phyloP scores from a whole-genome alignment of 306 rosid species.

The Cucumis hystrix region DNA sequence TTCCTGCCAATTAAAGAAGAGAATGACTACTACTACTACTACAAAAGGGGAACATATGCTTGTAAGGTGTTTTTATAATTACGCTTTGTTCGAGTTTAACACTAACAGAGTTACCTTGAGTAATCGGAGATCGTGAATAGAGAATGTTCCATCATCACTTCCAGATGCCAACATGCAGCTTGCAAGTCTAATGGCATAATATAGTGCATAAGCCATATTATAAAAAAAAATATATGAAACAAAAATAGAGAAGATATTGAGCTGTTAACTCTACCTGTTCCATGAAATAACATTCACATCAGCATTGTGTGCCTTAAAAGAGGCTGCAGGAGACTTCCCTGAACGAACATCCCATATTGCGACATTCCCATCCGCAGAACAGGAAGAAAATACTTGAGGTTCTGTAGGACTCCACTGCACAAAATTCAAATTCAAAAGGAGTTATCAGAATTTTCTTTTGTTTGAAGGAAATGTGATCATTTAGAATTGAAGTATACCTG shows the following conservation, averaged over 20 bases:
- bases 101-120: constrained; percentile 37
- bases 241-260: not conserved
- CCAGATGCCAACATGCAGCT: constrained; percentile 94
- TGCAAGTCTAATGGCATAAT: constrained; percentile 39
- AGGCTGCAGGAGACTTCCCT: constrained; percentile 47
- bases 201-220: not conserved
- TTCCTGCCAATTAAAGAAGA: constrained; percentile 24
- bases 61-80: not conserved
- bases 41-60: not conserved
- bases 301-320: constrained; percentile 66
- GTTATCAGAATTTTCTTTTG: not conserved
- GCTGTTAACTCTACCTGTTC: constrained; percentile 53
- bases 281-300: constrained; percentile 97
- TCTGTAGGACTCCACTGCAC: constrained; percentile 95
- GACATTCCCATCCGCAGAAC: constrained; percentile 71
- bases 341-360: constrained; percentile 81
- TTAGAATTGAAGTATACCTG: constrained; percentile 35
- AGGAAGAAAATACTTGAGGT: constrained; percentile 66
- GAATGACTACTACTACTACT: not conserved
- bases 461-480: constrained; percentile 10
- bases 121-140: constrained; percentile 86
- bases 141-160: constrained; percentile 84
- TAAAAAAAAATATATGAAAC: not conserved
- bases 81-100: not conserved
- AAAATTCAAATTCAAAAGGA: constrained; percentile 7